Evolutionary conservation across 1,284 basidiomycete species (phyloP), one percentile per base, ranked within the genome.

Genomic region (Heterobasidion irregulare): DNA sequence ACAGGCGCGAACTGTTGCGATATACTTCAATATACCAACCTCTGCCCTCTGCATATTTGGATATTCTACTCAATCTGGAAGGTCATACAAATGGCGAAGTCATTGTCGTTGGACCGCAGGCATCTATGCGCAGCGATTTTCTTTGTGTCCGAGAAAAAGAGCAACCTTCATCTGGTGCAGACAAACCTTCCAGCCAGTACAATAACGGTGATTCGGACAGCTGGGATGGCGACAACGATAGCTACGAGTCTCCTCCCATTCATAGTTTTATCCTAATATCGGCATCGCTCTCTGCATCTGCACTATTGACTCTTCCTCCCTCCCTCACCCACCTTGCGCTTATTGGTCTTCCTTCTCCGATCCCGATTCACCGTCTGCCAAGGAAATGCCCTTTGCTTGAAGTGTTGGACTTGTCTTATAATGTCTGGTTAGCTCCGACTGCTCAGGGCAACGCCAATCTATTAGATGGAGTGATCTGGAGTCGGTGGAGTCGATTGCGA

Each of bases 401-500:
- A 35, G 62, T 82, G 19, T 66, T 89, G 44, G 86, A 89, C 63
- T 65, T 89, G 32, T 88, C 86, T 0, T 85, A 77, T 63, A 89
- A 88, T 59, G 54, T 57, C 1, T 89, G 86, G 86, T 67, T 89
- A 34, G 62, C 52, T 8, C 57, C 59, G 47, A 57, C 56, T 10
- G 57, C 63, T 6, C 66, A 63, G 13, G 71, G 68, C 18, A 69
- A 65, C 8, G 61, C 68, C 35, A 66, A 68, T 49, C 68, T 72
- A 13, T 62, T 86, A 18, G 75, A 77, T 41, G 72, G 75, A 41
- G 67, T 86, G 5, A 72, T 77, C 51, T 87, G 83, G 86, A 58
- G 58, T 16, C 71, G 75, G 33, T 79, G 80, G 79, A 71, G 66
- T 43, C 64, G 73, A 43, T 63, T 89, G 58, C 68, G 70, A 58